phyloP scores from a whole-genome alignment of 2,329 filamentous ascomycete species.

The Venturia nashicola region DNA sequence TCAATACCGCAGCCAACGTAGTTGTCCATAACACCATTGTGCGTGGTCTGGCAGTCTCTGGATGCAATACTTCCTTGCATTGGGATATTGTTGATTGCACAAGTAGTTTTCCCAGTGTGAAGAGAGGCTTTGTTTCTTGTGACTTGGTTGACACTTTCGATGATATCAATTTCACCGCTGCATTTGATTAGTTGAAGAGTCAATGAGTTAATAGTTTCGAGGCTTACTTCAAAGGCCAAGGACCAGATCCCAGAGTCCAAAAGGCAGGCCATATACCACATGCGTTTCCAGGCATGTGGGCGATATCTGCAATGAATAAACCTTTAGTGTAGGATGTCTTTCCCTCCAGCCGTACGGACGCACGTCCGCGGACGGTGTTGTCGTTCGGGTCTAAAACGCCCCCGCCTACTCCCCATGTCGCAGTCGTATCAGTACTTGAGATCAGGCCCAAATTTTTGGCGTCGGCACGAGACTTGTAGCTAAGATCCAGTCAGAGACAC shows the following conservation, averaged over 20 bases:
- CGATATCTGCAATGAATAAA: slow-evolving; percentile 19
- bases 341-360: slow-evolving; percentile 8
- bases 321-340: slow-evolving; percentile 9
- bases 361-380: slow-evolving; percentile 5
- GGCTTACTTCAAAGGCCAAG: slow-evolving; percentile 26
- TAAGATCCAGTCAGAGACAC: neutral
- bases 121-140: slow-evolving; percentile 15
- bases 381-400: neutral
- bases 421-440: neutral
- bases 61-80: slow-evolving; percentile 12
- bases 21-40: slow-evolving; percentile 1
- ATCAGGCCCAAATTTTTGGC: neutral
- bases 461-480: neutral
- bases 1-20: slow-evolving; percentile 10
- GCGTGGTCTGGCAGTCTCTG: slow-evolving; percentile 13
- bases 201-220: neutral
- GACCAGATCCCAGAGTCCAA: slow-evolving; percentile 25
- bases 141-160: slow-evolving; percentile 15
- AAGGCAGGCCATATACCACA: slow-evolving; percentile 30
- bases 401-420: slow-evolving; percentile 5
- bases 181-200: neutral
- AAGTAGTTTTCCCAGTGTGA: slow-evolving; percentile 12
- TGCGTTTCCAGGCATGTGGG: slow-evolving; percentile 25
- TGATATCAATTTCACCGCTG: slow-evolving; percentile 7
- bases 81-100: slow-evolving; percentile 14